Percentiles rank a stretch among this genome's conserved stretches.
phyloP scores from a whole-genome alignment of 139 green algal species.

The Trebouxia sp. region DNA sequence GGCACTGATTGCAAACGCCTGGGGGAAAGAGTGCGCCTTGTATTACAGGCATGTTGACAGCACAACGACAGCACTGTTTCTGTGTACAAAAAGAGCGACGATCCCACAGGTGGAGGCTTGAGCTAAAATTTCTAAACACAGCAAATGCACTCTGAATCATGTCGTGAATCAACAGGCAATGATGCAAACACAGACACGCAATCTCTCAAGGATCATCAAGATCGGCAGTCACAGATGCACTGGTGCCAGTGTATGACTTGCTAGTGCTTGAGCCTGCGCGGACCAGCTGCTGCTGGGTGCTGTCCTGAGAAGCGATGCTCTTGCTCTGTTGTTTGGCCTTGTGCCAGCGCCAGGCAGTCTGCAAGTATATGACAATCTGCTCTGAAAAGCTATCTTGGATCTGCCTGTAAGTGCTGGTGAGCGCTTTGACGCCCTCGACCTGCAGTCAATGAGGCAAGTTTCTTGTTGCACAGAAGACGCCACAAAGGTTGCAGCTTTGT shows the following conservation, averaged over 20 bases:
- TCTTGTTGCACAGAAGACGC: too few relatives aligned
- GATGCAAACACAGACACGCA: too few relatives aligned
- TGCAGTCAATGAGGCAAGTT: too few relatives aligned
- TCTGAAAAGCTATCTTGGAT: conserved; percentile 21
- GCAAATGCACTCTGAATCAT: too few relatives aligned
- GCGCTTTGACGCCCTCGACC: background rate
- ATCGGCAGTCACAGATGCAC: background rate
- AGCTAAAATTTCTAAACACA: too few relatives aligned
- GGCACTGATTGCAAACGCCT: background rate
- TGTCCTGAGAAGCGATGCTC: background rate
- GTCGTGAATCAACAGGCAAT: too few relatives aligned
- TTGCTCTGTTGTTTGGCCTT: background rate
- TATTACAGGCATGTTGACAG: too few relatives aligned
- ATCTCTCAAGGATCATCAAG: background rate
- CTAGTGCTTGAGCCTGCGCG: background rate
- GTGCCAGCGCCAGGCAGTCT: background rate
- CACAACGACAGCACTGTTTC: too few relatives aligned
- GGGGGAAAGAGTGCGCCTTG: too few relatives aligned
- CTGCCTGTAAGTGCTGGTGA: background rate
- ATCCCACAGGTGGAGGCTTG: too few relatives aligned
- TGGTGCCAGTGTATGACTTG: background rate
- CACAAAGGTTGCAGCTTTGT: too few relatives aligned
- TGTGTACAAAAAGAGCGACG: too few relatives aligned
- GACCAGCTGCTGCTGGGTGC: background rate
- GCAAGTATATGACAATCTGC: conserved; percentile 11